Percentiles rank a stretch among this genome's conserved stretches.
Conservation (phyloP, 1,139 yeast species). For the Kurtzmaniella quercitrusa region DNA sequence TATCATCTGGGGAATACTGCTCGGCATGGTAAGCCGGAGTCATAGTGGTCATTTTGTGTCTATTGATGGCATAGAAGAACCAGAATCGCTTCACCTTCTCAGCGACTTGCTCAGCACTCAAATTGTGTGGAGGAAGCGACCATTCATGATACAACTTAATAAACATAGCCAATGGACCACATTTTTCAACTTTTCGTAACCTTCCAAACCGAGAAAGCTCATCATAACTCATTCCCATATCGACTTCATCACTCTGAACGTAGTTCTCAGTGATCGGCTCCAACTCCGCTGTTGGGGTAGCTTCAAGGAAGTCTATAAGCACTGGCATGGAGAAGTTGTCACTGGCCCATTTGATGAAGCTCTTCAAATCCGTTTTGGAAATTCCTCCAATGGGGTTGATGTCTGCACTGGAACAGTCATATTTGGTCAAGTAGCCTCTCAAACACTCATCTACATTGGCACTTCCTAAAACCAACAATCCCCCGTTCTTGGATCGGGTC, state of each 20-base stretch:
- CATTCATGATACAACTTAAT: constrained; percentile 85
- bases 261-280: constrained; percentile 92
- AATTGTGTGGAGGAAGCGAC: constrained; percentile 64
- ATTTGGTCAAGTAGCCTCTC: constrained; percentile 92
- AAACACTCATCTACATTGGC: constrained; percentile 98
- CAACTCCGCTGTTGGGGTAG: constrained; percentile 96
- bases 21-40: constrained; percentile 98
- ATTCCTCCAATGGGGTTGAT: constrained; percentile 97
- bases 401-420: constrained; percentile 96
- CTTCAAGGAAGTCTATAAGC: constrained; percentile 70
- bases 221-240: constrained; percentile 97
- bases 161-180: constrained; percentile 96
- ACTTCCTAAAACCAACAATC: constrained; percentile 85
- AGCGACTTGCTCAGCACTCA: constrained; percentile 81
- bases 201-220: constrained; percentile 91
- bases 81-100: constrained; percentile 89
- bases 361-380: constrained; percentile 85
- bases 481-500: constrained; percentile 73
- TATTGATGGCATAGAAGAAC: constrained; percentile 88
- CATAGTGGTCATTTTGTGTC: constrained; percentile 94
- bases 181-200: constrained; percentile 83
- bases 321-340: constrained; percentile 69
- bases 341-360: constrained; percentile 78
- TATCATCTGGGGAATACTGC: constrained; percentile 96
- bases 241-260: constrained; percentile 93